Conservation (phyloP, 495 filamentous ascomycete genomes). For the Barbatosphaeria neglecta region DNA sequence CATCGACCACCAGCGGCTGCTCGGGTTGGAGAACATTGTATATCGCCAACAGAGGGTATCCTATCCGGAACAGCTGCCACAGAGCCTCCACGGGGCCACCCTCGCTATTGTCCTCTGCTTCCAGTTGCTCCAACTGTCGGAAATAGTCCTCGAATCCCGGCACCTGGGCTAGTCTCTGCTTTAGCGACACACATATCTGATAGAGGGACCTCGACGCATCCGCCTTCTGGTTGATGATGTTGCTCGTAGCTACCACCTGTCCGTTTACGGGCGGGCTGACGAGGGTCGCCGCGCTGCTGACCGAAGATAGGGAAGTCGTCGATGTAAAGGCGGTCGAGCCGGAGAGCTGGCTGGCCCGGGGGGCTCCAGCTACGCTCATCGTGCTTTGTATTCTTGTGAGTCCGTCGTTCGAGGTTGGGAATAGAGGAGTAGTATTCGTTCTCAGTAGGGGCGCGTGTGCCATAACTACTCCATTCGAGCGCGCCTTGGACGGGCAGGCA, state of each 20-base stretch:
- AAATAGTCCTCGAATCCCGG: constrained; percentile 69
- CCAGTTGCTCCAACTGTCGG: constrained; percentile 42
- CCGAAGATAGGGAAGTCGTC: constrained; percentile 35
- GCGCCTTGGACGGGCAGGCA: not conserved
- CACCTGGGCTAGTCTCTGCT: constrained; percentile 67
- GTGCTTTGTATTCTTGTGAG: constrained; percentile 20
- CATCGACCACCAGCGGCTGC: constrained; percentile 49
- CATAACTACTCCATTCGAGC: constrained; percentile 33
- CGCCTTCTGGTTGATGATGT: constrained; percentile 90
- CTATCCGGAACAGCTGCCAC: constrained; percentile 78
- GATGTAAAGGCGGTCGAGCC: constrained; percentile 37
- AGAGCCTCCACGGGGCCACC: constrained; percentile 79
- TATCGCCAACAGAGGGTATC: constrained; percentile 74
- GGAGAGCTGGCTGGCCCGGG: constrained; percentile 42
- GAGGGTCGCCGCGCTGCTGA: constrained; percentile 28
- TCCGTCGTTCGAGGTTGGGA: constrained; percentile 25
- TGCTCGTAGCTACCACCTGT: constrained; percentile 60
- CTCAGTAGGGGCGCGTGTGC: constrained; percentile 38
- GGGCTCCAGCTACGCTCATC: constrained; percentile 30
- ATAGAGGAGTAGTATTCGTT: constrained; percentile 40
- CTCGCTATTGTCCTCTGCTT: constrained; percentile 37
- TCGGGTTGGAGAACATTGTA: constrained; percentile 72
- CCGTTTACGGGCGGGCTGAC: constrained; percentile 34
- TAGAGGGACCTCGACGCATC: constrained; percentile 82
- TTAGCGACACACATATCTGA: constrained; percentile 81